Evolutionary conservation across 345 rosid genomes (phyloP).

Genomic region (Brassica napus): DNA sequence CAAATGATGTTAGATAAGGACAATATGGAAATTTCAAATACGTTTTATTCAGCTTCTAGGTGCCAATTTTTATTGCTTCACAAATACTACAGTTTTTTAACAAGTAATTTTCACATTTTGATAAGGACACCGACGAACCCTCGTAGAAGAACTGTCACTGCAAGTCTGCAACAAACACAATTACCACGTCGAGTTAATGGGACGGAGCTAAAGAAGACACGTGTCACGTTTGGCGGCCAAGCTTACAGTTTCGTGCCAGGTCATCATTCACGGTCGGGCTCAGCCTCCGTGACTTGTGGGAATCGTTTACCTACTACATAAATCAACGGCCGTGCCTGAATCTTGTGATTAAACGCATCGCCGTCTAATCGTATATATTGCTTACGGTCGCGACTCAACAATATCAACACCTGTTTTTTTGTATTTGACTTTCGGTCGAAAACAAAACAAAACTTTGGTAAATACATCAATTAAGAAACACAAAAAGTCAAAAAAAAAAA

Average conservation of each 20-base stretch:
- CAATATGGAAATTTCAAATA: not conserved
- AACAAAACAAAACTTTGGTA: not conserved
- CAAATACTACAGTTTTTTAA: not conserved
- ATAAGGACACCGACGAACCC: constrained; percentile 31
- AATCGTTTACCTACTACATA: not conserved
- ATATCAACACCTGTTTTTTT: not conserved
- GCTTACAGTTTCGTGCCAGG: constrained; percentile 9
- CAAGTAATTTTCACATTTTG: not conserved
- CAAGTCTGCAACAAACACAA: not conserved
- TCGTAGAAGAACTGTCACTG: constrained; percentile 22
- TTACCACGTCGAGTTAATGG: constrained; percentile 4
- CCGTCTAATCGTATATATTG: constrained; percentile 6
- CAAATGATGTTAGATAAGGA: not conserved
- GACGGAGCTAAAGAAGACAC: constrained; percentile 23
- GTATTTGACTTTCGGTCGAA: constrained; percentile 24
- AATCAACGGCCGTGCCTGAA: not conserved
- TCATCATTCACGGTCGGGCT: constrained; percentile 12
- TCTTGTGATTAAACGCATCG: not conserved
- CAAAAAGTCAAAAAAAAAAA: not conserved
- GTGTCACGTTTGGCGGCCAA: constrained; percentile 7
- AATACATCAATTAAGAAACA: constrained; percentile 1
- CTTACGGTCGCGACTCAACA: not conserved
- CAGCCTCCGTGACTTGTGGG: constrained; percentile 25
- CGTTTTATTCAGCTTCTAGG: not conserved
- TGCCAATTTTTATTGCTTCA: constrained; percentile 9